Evolutionary conservation across 139 green algal genomes (phyloP), one percentile per base, ranked within the genome.

Genomic region (Tetradesmus lagerheimii): DNA sequence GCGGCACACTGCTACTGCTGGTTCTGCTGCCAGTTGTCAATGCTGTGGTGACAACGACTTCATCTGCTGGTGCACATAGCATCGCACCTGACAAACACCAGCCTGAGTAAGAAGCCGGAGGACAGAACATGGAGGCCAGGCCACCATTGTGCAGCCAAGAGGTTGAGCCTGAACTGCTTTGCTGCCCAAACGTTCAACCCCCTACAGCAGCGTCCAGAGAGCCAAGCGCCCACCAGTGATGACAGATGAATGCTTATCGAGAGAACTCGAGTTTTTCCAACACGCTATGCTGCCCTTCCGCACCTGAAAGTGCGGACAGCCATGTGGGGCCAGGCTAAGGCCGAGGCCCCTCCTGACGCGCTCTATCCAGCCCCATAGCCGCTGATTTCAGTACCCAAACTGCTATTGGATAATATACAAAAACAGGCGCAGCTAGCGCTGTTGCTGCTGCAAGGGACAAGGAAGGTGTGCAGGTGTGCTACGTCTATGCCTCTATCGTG

Each of bases 1-100:
- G 43, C 5, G 43, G 43, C 8, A 8, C 43, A 14, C 43, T 50
- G 43, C 43, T 8, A 50, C 43, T 50, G 43, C 43, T 8, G 5
- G 43, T 50, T 50, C 5, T 50, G 43, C 43, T 14, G 43, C 43
- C 5, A 8, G 43, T 50, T 50, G 43, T 8, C 43, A 25, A 64
- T 64, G 50, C 50, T 64, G 16, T 2, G 12, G 16, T 14, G 12
- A 64, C 15, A 64, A 14, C 15, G 12, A 11, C 50, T 64, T 20
- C 12, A 20, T 2, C 11, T 64, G 14, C 50, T 64, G 50, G 12
- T 5, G 3, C 50, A 27, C 18, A 25, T 5, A 27, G 50, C 50
- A 81, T 14, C 74, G 27, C 75, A 81, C 75, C 75, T 81, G 35
- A 50, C 31, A 39, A 81, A 81, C 35, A 81, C 31, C 34, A 81